Conservation (phyloP, 1,284 basidiomycete genomes). For the Pseudozyma tsukubaensis region DNA sequence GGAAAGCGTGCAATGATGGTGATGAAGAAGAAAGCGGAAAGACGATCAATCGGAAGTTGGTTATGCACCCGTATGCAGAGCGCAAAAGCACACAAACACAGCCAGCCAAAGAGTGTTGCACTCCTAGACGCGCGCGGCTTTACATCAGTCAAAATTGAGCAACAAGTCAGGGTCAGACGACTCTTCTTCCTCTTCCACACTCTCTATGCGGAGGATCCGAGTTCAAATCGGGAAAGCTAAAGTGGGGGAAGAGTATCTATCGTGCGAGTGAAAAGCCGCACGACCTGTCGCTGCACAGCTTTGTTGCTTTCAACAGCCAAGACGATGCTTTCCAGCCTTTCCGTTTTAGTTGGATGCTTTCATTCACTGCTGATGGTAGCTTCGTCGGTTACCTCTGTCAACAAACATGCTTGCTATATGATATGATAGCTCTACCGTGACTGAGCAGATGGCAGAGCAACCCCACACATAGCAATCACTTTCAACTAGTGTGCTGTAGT, state of each 20-base stretch:
- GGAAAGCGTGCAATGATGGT: conserved; percentile 1
- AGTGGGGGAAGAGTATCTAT: neutral
- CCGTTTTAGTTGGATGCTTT: too few relatives aligned
- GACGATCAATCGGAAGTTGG: neutral
- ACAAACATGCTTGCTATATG: too few relatives aligned
- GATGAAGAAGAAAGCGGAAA: neutral
- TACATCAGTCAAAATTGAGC: conserved; percentile 2
- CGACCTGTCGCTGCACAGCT: neutral
- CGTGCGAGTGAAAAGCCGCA: conserved; percentile 1
- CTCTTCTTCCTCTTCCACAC: neutral
- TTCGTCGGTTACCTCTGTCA: too few relatives aligned
- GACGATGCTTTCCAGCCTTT: too few relatives aligned
- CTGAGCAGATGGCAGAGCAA: too few relatives aligned
- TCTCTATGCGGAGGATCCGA: too few relatives aligned
- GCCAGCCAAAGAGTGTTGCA: neutral
- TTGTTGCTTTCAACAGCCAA: neutral
- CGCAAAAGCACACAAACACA: neutral
- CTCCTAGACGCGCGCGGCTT: conserved; percentile 2
- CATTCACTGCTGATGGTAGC: too few relatives aligned
- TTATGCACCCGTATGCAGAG: conserved; percentile 12
- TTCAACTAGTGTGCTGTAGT: neutral
- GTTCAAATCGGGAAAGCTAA: neutral
- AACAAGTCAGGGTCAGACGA: conserved; percentile 2
- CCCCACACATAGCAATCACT: too few relatives aligned
- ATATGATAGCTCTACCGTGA: too few relatives aligned